A percentile compares a stretch with the other conserved stretches of the same genome.
Conservation (phyloP, 306 rosid species). For the Inga laurina region DNA sequence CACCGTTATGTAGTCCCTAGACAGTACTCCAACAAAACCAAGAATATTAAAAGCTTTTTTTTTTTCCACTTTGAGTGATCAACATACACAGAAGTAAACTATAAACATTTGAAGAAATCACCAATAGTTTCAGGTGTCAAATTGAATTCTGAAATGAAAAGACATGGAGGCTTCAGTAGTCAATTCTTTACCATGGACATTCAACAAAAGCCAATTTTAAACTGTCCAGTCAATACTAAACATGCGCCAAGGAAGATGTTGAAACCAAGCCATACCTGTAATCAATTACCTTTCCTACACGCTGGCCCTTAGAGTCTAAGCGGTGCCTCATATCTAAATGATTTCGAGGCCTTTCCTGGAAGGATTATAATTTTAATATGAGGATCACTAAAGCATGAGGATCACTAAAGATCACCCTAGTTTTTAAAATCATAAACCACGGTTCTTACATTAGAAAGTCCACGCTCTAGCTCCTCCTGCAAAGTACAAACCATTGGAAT, state of each 20-base stretch:
- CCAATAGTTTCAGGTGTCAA: constrained; percentile 39
- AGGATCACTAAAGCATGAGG: background rate
- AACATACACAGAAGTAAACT: constrained; percentile 37
- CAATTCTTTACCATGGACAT: constrained; percentile 15
- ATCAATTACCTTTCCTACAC: constrained; percentile 88
- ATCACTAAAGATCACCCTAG: background rate
- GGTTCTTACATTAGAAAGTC: constrained; percentile 65
- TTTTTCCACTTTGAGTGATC: constrained; percentile 26
- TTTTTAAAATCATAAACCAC: background rate
- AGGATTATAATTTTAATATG: background rate
- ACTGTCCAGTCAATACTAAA: background rate
- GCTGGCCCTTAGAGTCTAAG: constrained; percentile 92
- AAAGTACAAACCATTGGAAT: constrained; percentile 9
- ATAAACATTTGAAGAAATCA: constrained; percentile 44
- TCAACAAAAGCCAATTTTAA: background rate
- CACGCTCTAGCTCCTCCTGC: constrained; percentile 89
- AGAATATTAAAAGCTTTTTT: constrained; percentile 17
- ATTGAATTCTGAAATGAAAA: constrained; percentile 39
- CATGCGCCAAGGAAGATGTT: constrained; percentile 3
- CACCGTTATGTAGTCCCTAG: constrained; percentile 25
- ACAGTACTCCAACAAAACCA: constrained; percentile 16
- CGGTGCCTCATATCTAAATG: constrained; percentile 99
- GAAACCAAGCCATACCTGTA: constrained; percentile 62
- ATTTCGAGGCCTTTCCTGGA: constrained; percentile 91
- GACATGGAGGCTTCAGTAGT: constrained; percentile 31